Percentiles rank a stretch among this genome's conserved stretches.
Evolutionary conservation across 1,284 basidiomycete species (phyloP).

Genomic region (Ustilago hordei): DNA sequence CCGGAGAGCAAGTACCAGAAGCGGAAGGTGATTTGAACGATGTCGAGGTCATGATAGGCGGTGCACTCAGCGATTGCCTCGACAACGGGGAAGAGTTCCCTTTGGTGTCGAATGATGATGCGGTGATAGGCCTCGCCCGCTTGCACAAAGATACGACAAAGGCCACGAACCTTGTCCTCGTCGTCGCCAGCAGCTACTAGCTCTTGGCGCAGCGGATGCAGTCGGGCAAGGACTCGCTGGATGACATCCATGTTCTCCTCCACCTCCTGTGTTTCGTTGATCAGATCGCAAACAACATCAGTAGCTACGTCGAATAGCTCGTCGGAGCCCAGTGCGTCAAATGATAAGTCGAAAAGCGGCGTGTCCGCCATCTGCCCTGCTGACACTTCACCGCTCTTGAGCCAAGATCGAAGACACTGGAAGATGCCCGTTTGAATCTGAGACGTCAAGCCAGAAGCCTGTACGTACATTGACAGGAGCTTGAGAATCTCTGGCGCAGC

Average conservation of each 20-base stretch:
- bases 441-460: constrained; percentile 84
- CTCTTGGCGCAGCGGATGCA: constrained; percentile 56
- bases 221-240: constrained; percentile 81
- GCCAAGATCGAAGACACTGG: constrained; percentile 86
- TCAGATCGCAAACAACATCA: constrained; percentile 90
- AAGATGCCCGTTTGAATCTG: constrained; percentile 89
- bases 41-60: constrained; percentile 91
- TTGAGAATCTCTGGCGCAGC: constrained; percentile 82
- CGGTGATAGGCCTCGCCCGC: constrained; percentile 95
- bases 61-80: constrained; percentile 95
- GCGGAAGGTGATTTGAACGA: constrained; percentile 96
- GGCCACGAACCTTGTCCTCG: constrained; percentile 87
- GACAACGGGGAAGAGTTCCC: constrained; percentile 91
- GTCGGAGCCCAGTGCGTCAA: constrained; percentile 72
- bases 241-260: constrained; percentile 93
- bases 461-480: constrained; percentile 87
- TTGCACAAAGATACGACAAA: constrained; percentile 91
- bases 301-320: constrained; percentile 91
- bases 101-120: constrained; percentile 87
- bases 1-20: constrained; percentile 86
- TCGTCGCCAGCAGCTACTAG: constrained; percentile 72
- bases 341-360: constrained; percentile 80
- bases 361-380: constrained; percentile 78
- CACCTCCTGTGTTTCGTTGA: constrained; percentile 98
- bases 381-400: constrained; percentile 85